Evolutionary conservation across 176 grass and related monocot genomes (phyloP), one percentile per base, ranked within the genome.

Genomic region (Zoysia japonica): DNA sequence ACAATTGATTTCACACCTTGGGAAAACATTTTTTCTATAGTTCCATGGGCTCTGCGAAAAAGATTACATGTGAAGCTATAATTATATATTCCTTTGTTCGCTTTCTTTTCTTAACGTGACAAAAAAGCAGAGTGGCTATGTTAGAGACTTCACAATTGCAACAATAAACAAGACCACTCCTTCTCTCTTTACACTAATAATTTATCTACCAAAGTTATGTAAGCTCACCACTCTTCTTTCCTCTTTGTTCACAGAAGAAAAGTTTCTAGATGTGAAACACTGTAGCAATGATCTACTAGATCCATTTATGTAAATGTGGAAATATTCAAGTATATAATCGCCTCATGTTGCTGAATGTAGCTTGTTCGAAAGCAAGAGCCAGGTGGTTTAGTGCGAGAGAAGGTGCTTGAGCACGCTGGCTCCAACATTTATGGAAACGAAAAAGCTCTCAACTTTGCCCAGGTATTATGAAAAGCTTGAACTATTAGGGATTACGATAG

Each of bases 351-450:
- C 45, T 72, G 43, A 45, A 67, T 28, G 70, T 60, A 28, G 60
- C 19, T 74, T 55, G 79, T 77, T 65, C 17, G 57, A 74, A 78
- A 72, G 13, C 61, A 68, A 52, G 28, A 28, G 13, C 52, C 9
- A 67, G 12, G 47, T 45, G 45, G 38, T 46, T 39, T 10, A 65
- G 42, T 49, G 74, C 13, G 28, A 28, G 3, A 69, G 72, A 78
- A 77, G 50, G 42, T 78, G 78, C 65, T 68, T 47, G 66, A 71
- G 70, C 73, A 77, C 71, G 72, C 20, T 89, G 72, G 41, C 43
- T 73, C 74, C 74, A 69, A 41, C 53, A 47, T 78, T 89, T 78
- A 61, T 65, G 79, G 62, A 90, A 90, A 82, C 38, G 54, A 74
- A 73, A 64, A 74, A 53, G 28, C 61, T 51, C 61, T 67, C 47